Evolutionary conservation across 1,139 yeast genomes (phyloP), one percentile per base, ranked within the genome.

Genomic region (Arxiozyma telluris): DNA sequence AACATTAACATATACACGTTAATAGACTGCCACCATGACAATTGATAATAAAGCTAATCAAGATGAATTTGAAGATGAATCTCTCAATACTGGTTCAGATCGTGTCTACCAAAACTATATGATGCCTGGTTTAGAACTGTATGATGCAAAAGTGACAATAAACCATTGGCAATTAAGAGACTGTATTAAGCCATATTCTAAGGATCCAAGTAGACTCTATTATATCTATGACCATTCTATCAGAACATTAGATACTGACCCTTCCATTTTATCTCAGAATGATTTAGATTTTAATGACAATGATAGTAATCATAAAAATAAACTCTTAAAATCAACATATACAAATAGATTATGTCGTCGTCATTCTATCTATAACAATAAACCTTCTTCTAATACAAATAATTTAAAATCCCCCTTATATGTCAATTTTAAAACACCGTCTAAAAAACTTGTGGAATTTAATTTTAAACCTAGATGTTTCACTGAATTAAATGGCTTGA

Each of bases 161-260:
- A 82, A 83, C 58, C 97, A 90, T 72, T 90, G 96, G 96, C 97
- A 90, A 67, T 73, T 90, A 46, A 76, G 96, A 50, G 95, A 90
- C 64, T 76, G 90, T 63, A 73, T 89, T 25, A 81, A 84, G 54
- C 72, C 75, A 21, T 72, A 76, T 0, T 68, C 78, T 0, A 53
- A 54, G 12, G 62, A 67, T 30, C 70, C 73, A 22, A 70, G 72
- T 50, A 74, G 76, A 50, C 70, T 81, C 17, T 68, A 77, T 42
- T 82, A 79, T 61, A 81, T 84, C 0, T 71, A 73, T 54, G 78
- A 78, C 50, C 75, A 75, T 55, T 63, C 72, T 25, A 72, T 82
- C 30, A 74, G 76, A 56, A 61, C 72, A 17, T 66, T 82, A 11
- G 74, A 78, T 55, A 70, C 80, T 42, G 59, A 57, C 34, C 62